phyloP scores from a whole-genome alignment of 2,329 filamentous ascomycete genomes.

The Fusarium scirpi region DNA sequence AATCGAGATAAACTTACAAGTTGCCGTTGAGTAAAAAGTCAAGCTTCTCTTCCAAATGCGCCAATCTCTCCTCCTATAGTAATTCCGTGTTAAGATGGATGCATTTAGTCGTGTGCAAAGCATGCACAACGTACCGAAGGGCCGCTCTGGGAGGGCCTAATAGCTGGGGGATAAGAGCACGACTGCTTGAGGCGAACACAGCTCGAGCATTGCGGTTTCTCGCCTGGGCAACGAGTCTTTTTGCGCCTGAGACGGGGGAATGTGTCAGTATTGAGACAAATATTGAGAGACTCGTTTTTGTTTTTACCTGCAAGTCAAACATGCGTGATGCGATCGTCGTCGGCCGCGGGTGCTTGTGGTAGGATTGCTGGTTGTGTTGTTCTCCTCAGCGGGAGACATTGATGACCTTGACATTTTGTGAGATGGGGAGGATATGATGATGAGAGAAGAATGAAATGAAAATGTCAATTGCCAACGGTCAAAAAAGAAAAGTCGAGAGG shows the following conservation, averaged over 20 bases:
- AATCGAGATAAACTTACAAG: constrained; percentile 41
- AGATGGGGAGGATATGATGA: neutral
- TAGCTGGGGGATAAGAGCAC: constrained; percentile 58
- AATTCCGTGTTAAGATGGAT: constrained; percentile 34
- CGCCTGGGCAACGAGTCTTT: constrained; percentile 64
- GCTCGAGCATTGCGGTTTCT: constrained; percentile 64
- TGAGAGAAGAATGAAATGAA: neutral
- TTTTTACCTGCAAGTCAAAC: constrained; percentile 61
- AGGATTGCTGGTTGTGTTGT: constrained; percentile 9
- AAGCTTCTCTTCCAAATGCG: constrained; percentile 64
- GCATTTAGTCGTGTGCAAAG: constrained; percentile 2
- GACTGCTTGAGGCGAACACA: constrained; percentile 61
- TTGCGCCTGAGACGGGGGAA: constrained; percentile 53
- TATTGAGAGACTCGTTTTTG: neutral
- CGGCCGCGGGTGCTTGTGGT: constrained; percentile 48
- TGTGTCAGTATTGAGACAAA: neutral
- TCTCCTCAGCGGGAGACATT: constrained; percentile 53
- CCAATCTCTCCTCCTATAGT: constrained; percentile 62
- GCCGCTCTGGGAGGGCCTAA: constrained; percentile 54
- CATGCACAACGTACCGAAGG: constrained; percentile 56
- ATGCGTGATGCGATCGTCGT: constrained; percentile 57
- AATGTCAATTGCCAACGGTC: constrained; percentile 4
- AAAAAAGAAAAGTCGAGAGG: constrained; percentile 2
- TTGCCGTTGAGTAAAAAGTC: constrained; percentile 61
- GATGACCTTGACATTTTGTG: constrained; percentile 25